Evolutionary conservation across 2,329 filamentous ascomycete species (phyloP).

Genomic region (Ambrosiella beaveri): DNA sequence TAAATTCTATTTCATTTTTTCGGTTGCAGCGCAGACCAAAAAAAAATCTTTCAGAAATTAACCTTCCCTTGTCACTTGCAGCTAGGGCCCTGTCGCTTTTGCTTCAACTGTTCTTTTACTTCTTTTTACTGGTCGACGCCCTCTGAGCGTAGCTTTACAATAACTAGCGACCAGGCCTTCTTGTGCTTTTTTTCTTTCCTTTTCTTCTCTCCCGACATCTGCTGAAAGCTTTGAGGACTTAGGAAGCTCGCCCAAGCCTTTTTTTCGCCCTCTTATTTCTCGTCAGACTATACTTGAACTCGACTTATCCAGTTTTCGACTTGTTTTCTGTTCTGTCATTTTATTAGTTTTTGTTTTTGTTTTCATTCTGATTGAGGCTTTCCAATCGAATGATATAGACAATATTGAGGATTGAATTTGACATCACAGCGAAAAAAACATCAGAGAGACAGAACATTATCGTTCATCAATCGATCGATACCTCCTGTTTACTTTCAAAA

Average conservation of each 20-base stretch:
- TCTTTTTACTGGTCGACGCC: too few relatives aligned
- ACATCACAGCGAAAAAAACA: background rate
- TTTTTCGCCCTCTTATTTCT: background rate
- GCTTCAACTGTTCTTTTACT: too few relatives aligned
- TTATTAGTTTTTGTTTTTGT: background rate
- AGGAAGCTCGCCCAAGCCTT: background rate
- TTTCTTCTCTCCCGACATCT: too few relatives aligned
- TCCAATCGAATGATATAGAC: background rate
- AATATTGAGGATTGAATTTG: background rate
- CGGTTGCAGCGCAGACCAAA: too few relatives aligned
- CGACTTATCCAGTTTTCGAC: background rate
- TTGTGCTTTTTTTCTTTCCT: too few relatives aligned
- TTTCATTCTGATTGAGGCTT: background rate
- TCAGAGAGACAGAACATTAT: background rate
- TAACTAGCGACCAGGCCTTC: too few relatives aligned
- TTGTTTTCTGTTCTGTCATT: background rate
- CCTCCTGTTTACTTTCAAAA: background rate
- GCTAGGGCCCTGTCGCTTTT: too few relatives aligned
- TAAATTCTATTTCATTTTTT: too few relatives aligned
- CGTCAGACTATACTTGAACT: background rate
- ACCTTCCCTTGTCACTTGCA: too few relatives aligned
- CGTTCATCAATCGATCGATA: background rate
- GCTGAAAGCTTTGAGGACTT: background rate
- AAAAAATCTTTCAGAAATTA: too few relatives aligned
- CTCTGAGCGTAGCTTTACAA: too few relatives aligned